A percentile compares a stretch with the other conserved stretches of the same genome.
These are phyloP conservation scores for Pelargonium cotyledonis DNA, from an alignment of 441 rosid species.

Conservation along the genomic window DNA sequence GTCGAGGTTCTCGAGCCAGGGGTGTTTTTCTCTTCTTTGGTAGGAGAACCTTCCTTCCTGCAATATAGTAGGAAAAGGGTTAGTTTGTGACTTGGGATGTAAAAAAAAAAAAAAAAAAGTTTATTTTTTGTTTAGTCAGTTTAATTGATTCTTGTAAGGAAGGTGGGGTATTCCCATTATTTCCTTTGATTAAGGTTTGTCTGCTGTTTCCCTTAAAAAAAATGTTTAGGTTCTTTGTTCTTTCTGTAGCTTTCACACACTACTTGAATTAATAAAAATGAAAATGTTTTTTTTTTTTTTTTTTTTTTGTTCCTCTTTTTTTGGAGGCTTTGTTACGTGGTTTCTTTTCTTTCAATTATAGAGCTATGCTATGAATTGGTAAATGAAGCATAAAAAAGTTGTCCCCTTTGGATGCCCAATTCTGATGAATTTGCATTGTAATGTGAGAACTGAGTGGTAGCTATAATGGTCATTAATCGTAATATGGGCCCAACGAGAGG, in stretches of 20 bases:
- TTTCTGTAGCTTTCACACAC: slow-evolving; percentile 35
- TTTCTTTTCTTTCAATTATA: no score
- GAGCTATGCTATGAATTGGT: no score
- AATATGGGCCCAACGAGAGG: no score
- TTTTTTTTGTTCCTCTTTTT: neutral
- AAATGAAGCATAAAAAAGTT: no score
- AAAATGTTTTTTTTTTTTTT: neutral
- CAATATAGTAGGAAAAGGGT: slow-evolving; percentile 21
- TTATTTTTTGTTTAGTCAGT: slow-evolving; percentile 26
- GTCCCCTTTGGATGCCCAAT: no score
- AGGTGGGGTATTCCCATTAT: slow-evolving; percentile 29
- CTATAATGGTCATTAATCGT: no score
- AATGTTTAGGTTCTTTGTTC: slow-evolving; percentile 35
- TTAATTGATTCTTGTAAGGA: slow-evolving; percentile 17
- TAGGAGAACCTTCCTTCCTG: slow-evolving; percentile 42
- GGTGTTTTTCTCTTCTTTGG: slow-evolving; percentile 40
- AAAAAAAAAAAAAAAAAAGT: slow-evolving; percentile 20
- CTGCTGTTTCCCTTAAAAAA: slow-evolving; percentile 34
- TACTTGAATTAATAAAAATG: neutral
- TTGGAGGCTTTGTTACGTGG: no score
- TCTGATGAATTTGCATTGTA: no score
- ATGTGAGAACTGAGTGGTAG: no score
- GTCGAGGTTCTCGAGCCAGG: slow-evolving; percentile 48
- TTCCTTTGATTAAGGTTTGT: slow-evolving; percentile 21
- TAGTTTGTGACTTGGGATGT: slow-evolving; percentile 24